A percentile compares a stretch with the other conserved stretches of the same genome.
phyloP scores from a whole-genome alignment of 2,329 filamentous ascomycete species.

The Karstenula rhodostoma region DNA sequence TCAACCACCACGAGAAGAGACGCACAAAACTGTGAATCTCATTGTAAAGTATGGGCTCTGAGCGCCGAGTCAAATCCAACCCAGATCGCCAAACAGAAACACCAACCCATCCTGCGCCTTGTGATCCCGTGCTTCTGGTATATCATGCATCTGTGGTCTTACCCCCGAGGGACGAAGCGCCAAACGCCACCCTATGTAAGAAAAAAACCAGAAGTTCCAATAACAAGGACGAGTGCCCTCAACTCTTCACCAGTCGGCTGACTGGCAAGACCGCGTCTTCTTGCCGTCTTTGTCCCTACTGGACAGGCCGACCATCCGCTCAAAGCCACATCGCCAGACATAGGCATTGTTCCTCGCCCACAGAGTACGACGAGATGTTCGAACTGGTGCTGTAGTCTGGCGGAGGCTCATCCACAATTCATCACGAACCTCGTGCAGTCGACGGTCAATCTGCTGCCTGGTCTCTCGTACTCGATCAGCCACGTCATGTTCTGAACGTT shows the following conservation, averaged over 20 bases:
- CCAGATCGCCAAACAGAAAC: constrained; percentile 13
- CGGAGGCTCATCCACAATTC: constrained; percentile 34
- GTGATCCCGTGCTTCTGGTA: constrained; percentile 11
- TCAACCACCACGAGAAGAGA: too few species aligned
- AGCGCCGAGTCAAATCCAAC: constrained; percentile 7
- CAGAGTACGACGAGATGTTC: constrained; percentile 37
- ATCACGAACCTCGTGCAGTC: constrained; percentile 24
- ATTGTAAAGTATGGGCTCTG: neutral
- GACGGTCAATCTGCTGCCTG: constrained; percentile 23
- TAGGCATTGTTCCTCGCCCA: constrained; percentile 42
- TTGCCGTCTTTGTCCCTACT: constrained; percentile 18
- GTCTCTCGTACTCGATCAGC: constrained; percentile 3
- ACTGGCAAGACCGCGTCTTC: constrained; percentile 34
- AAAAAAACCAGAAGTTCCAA: constrained; percentile 7
- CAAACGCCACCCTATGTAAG: constrained; percentile 30
- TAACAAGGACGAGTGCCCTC: neutral
- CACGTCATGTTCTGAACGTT: constrained; percentile 10
- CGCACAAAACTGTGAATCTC: too few species aligned
- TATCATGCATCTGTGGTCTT: constrained; percentile 17
- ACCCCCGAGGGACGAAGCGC: constrained; percentile 11
- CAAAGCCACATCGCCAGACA: constrained; percentile 36
- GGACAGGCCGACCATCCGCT: constrained; percentile 30
- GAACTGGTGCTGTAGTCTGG: constrained; percentile 35
- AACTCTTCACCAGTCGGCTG: constrained; percentile 6
- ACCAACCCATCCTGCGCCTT: constrained; percentile 6